A percentile compares a stretch with the other conserved stretches of the same genome.
These are phyloP conservation scores for Lolium rigidum DNA, from an alignment of 176 grass and related monocot species.

Conservation along the genomic window DNA sequence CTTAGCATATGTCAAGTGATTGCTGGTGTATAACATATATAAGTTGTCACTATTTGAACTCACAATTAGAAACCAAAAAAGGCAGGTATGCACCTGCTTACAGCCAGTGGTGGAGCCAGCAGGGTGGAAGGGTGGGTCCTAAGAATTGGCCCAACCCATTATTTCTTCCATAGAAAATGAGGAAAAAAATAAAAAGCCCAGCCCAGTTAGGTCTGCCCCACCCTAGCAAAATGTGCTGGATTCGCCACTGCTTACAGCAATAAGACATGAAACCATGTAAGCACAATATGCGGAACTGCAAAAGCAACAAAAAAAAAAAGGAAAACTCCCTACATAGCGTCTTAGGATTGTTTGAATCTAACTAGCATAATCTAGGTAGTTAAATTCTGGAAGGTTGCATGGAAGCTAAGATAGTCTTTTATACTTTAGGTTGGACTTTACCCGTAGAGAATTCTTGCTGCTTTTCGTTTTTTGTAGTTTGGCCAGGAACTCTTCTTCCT, in stretches of 20 bases:
- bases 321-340: not conserved
- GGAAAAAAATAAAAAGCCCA: too few relatives aligned
- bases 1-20: not conserved
- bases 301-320: conserved; percentile 1
- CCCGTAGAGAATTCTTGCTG: not conserved
- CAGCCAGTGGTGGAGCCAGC: not conserved
- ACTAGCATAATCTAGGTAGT: not conserved
- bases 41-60: not conserved
- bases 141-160: too few relatives aligned
- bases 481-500: conserved; percentile 3
- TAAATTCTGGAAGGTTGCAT: not conserved
- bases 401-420: not conserved
- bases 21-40: not conserved
- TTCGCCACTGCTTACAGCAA: not conserved
- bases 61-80: not conserved
- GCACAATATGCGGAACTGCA: not conserved
- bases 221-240: too few relatives aligned
- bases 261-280: not conserved
- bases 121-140: too few relatives aligned
- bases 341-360: not conserved
- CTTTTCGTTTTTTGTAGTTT: not conserved
- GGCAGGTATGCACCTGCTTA: not conserved
- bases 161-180: too few relatives aligned
- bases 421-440: not conserved
- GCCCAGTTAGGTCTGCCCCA: too few relatives aligned